Conservation (phyloP, 805 yeast genomes). For the Hyphopichia homilentoma region DNA sequence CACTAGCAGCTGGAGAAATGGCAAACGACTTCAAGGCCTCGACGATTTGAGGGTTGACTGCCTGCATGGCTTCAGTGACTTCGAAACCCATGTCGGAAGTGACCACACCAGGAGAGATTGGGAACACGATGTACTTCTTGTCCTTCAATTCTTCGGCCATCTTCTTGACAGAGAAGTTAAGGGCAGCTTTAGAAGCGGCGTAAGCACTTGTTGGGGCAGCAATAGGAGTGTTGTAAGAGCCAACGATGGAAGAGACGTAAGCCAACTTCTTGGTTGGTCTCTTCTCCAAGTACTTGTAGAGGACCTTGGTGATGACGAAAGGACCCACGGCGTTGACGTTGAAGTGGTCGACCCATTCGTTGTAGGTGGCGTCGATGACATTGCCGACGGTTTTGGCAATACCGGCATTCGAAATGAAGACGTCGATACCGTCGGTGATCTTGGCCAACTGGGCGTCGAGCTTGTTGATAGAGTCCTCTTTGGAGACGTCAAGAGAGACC, state of each 20-base stretch:
- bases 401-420: slow-evolving; percentile 29
- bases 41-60: neutral
- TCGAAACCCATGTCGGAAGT: slow-evolving; percentile 28
- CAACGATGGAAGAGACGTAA: slow-evolving; percentile 24
- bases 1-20: slow-evolving; percentile 11
- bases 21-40: neutral
- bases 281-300: slow-evolving; percentile 21
- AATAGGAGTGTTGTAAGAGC: slow-evolving; percentile 20
- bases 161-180: slow-evolving; percentile 24
- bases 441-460: slow-evolving; percentile 9
- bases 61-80: neutral
- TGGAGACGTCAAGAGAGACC: slow-evolving; percentile 9
- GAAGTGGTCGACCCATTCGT: slow-evolving; percentile 13
- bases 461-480: slow-evolving; percentile 17
- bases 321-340: slow-evolving; percentile 27
- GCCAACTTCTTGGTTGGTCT: slow-evolving; percentile 20
- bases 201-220: slow-evolving; percentile 22
- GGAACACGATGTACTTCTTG: slow-evolving; percentile 23
- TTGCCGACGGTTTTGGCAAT: slow-evolving; percentile 9
- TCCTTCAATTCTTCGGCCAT: slow-evolving; percentile 18
- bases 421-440: slow-evolving; percentile 19
- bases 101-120: slow-evolving; percentile 39
- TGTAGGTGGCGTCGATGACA: slow-evolving; percentile 13
- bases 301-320: slow-evolving; percentile 20
- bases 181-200: slow-evolving; percentile 34